Conservation (phyloP, 2,329 filamentous ascomycete species). For the Sclerotinia subarctica region DNA sequence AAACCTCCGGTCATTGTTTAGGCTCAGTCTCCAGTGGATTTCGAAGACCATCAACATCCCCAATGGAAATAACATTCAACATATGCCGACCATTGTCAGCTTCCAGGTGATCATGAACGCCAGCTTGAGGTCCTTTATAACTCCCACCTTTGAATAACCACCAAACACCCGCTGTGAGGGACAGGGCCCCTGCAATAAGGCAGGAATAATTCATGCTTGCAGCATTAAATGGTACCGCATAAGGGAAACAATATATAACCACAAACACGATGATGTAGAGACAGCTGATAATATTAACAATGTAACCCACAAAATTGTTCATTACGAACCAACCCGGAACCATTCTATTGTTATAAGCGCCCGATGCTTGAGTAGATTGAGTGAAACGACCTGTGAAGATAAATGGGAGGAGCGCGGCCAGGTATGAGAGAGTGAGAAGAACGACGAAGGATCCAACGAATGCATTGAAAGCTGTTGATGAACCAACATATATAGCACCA, state of each 20-base stretch:
- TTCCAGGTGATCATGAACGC: not conserved
- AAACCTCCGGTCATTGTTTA: not conserved
- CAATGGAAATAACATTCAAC: not conserved
- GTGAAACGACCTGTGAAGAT: slow-evolving; percentile 45
- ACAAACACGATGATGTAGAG: slow-evolving; percentile 59
- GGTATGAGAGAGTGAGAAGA: slow-evolving; percentile 54
- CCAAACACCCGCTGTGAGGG: slow-evolving; percentile 42
- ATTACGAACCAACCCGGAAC: slow-evolving; percentile 58
- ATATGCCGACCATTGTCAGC: not conserved
- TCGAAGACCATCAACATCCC: not conserved
- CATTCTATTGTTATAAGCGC: slow-evolving; percentile 40
- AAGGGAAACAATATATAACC: slow-evolving; percentile 62
- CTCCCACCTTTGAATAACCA: slow-evolving; percentile 40
- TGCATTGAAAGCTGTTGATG: slow-evolving; percentile 62
- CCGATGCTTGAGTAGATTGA: slow-evolving; percentile 3
- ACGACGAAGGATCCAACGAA: slow-evolving; percentile 61
- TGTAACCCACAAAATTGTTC: slow-evolving; percentile 46
- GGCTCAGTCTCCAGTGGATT: not conserved
- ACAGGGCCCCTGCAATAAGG: slow-evolving; percentile 46
- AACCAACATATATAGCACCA: slow-evolving; percentile 64
- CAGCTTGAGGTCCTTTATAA: slow-evolving; percentile 33
- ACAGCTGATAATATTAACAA: slow-evolving; percentile 51
- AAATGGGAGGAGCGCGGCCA: slow-evolving; percentile 60
- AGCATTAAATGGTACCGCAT: slow-evolving; percentile 45
- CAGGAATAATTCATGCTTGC: slow-evolving; percentile 53